Base-by-base conservation (phyloP, 1,139 yeast genomes). In the Yamadazyma conglobata region DNA sequence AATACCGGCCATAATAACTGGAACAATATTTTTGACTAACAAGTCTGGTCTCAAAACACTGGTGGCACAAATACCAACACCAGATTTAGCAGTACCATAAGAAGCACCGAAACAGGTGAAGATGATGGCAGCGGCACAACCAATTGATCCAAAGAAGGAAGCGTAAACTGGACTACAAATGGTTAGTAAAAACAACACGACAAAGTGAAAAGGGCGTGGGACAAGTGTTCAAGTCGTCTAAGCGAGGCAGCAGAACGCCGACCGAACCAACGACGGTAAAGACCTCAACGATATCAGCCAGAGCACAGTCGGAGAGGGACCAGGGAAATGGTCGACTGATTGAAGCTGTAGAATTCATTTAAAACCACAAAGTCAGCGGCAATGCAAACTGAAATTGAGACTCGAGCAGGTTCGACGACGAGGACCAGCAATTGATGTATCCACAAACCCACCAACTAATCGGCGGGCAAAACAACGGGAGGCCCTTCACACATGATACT, bases 1-100 rank as follows among this genome's bases (percentile, higher is more conserved):
- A 60, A 93, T 93, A 85, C 99, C 99, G 43, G 97, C 95, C 96
- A 93, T 89, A 69, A 93, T 83, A 49, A 93, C 98, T 41, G 98
- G 98, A 45, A 93, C 93, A 55, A 85, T 79, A 63, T 79, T 82
- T 64, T 77, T 84, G 47, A 88, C 94, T 66, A 83, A 77, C 62
- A 87, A 75, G 61, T 91, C 97, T 44, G 98, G 98, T 77, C 96
- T 85, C 60, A 91, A 73, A 42, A 89, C 96, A 66, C 95, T 86
- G 48, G 96, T 88, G 58, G 96, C 98, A 71, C 96, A 88, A 58
- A 93, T 89, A 79, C 99, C 98, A 44, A 91, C 95, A 69, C 99
- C 99, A 24, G 96, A 84, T 70, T 93, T 93, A 56, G 99, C 99
- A 47, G 98, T 93, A 73, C 98, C 99, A 62, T 89, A 88, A 34